Evolutionary conservation across 495 filamentous ascomycete genomes (phyloP).

Genomic region (Aspergillus indologenus): DNA sequence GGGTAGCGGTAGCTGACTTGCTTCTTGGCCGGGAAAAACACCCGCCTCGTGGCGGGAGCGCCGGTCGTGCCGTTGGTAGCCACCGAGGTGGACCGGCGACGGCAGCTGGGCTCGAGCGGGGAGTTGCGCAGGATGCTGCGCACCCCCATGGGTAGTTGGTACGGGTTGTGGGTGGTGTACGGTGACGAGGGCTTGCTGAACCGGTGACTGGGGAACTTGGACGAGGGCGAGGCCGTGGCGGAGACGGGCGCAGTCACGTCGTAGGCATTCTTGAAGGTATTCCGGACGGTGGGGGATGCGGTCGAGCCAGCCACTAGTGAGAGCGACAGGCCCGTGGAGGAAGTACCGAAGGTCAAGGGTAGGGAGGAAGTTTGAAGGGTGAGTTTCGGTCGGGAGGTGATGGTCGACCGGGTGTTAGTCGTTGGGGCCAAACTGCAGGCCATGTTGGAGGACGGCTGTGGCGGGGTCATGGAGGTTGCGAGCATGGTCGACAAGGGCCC

Average conservation of each 20-base stretch:
- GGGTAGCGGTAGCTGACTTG: constrained; percentile 51
- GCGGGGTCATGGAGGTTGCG: constrained; percentile 17
- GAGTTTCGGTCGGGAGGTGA: constrained; percentile 68
- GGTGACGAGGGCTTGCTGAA: constrained; percentile 24
- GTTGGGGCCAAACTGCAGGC: constrained; percentile 28
- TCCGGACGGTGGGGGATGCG: constrained; percentile 72
- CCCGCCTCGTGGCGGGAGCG: constrained; percentile 36
- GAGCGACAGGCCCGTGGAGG: constrained; percentile 53
- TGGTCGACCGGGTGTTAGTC: constrained; percentile 34
- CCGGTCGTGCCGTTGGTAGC: constrained; percentile 35
- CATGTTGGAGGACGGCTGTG: constrained; percentile 16
- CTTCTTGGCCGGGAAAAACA: constrained; percentile 58
- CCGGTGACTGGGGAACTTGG: constrained; percentile 28
- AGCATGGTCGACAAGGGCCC: constrained; percentile 17
- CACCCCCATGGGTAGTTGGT: constrained; percentile 62
- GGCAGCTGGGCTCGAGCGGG: constrained; percentile 44
- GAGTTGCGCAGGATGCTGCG: constrained; percentile 78
- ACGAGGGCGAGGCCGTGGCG: constrained; percentile 44
- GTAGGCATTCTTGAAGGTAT: constrained; percentile 79
- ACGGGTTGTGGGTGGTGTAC: constrained; percentile 46
- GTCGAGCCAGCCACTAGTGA: constrained; percentile 58
- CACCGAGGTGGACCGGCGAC: constrained; percentile 38
- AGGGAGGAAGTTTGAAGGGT: constrained; percentile 69
- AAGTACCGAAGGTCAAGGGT: constrained; percentile 51
- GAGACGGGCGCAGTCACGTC: constrained; percentile 64